Conservation (phyloP, 352 stramenopile genomes). For the Pseudoperonospora humuli region DNA sequence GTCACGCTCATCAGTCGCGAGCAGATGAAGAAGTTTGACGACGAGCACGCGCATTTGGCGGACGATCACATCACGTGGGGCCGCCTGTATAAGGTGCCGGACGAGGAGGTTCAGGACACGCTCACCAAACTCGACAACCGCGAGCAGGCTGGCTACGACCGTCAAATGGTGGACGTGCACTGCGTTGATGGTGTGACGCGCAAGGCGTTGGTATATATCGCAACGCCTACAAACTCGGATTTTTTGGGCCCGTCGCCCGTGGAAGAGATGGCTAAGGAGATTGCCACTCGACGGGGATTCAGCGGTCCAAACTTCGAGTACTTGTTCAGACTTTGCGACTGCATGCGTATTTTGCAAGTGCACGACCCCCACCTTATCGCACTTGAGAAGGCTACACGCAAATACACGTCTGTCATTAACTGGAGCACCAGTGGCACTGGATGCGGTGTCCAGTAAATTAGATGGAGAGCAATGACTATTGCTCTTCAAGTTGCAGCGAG, state of each 20-base stretch:
- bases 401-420: constrained; percentile 40
- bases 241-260: constrained; percentile 69
- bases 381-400: constrained; percentile 58
- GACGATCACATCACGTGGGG: constrained; percentile 75
- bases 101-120: constrained; percentile 66
- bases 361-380: constrained; percentile 64
- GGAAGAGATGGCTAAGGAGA: constrained; percentile 73
- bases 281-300: constrained; percentile 55
- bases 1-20: constrained; percentile 81
- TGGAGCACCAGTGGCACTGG: constrained; percentile 32
- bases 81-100: constrained; percentile 78
- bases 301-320: constrained; percentile 84
- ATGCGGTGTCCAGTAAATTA: constrained; percentile 50
- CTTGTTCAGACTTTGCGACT: constrained; percentile 70
- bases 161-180: constrained; percentile 64
- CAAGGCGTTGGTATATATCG: constrained; percentile 78
- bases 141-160: constrained; percentile 80
- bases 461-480: constrained; percentile 8
- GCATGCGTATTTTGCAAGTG: constrained; percentile 70
- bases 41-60: constrained; percentile 58
- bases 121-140: constrained; percentile 78
- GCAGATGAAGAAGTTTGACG: constrained; percentile 64
- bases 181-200: constrained; percentile 63
- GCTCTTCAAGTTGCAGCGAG: constrained; percentile 7
- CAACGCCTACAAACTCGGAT: constrained; percentile 72